phyloP scores from a whole-genome alignment of 352 stramenopile genomes.

The Globisporangium radiosum region DNA sequence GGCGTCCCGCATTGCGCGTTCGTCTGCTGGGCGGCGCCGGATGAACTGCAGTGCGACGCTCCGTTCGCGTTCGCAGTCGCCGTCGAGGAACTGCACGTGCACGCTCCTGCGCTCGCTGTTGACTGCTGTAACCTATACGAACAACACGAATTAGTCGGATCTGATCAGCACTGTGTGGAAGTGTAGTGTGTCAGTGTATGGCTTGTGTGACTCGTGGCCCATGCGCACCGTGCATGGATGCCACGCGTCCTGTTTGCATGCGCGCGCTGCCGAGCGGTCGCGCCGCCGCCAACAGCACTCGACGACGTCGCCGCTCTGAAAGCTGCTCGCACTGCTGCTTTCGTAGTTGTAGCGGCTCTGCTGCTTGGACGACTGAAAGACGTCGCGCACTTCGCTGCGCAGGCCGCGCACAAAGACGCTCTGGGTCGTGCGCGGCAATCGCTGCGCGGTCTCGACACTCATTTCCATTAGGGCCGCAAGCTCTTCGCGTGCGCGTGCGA shows the following conservation, averaged over 20 bases:
- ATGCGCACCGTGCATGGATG: slow-evolving; percentile 1
- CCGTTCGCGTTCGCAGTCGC: slow-evolving; percentile 36
- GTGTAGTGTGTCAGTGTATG: too few species aligned
- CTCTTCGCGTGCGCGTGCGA: slow-evolving; percentile 20
- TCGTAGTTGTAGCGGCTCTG: slow-evolving; percentile 1
- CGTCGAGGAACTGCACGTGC: slow-evolving; percentile 43
- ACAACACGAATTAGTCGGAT: background rate
- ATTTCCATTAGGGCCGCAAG: slow-evolving; percentile 31
- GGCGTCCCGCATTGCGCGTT: slow-evolving; percentile 12
- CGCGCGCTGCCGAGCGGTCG: slow-evolving; percentile 23
- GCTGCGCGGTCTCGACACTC: slow-evolving; percentile 30
- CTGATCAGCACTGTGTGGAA: background rate
- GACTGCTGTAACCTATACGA: slow-evolving; percentile 17
- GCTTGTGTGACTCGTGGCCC: too few species aligned
- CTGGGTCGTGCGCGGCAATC: slow-evolving; percentile 32
- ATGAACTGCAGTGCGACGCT: slow-evolving; percentile 34
- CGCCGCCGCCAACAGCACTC: slow-evolving; percentile 46
- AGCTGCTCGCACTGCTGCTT: background rate
- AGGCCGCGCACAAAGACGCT: slow-evolving; percentile 36
- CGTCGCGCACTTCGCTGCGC: slow-evolving; percentile 24
- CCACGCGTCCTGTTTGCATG: slow-evolving; percentile 18
- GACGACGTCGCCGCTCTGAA: slow-evolving; percentile 29
- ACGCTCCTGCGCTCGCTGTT: slow-evolving; percentile 15
- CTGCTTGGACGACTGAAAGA: slow-evolving; percentile 18
- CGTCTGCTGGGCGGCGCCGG: slow-evolving; percentile 23